Evolutionary conservation across 352 stramenopile species (phyloP), one percentile per base, ranked within the genome.

Genomic region (Thraustochytrium striatum): DNA sequence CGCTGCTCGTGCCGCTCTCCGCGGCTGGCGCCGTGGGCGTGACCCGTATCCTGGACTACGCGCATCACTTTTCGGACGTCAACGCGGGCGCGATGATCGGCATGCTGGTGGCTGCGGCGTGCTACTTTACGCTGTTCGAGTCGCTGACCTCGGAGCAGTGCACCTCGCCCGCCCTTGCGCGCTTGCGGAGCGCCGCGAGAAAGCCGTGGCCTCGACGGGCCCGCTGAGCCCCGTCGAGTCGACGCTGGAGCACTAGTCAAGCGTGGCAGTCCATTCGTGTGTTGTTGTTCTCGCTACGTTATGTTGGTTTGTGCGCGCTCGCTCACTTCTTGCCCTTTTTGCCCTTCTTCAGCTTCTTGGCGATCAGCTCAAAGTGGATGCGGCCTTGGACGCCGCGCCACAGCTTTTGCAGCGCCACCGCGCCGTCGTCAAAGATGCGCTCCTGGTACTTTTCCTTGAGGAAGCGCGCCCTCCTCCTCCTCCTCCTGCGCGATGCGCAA

Each of bases 261-360:
- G n/a, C n/a, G n/a, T n/a, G n/a, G n/a, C n/a, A n/a, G n/a, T n/a
- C n/a, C n/a, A n/a, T n/a, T n/a, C n/a, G n/a, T n/a, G n/a, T n/a
- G n/a, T n/a, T n/a, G n/a, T n/a, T n/a, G n/a, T n/a, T n/a, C n/a
- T n/a, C n/a, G n/a, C n/a, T n/a, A n/a, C n/a, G n/a, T n/a, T n/a
- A n/a, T n/a, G n/a, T n/a, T n/a, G n/a, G n/a, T n/a, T n/a, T n/a
- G 16, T 7, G 35, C 32, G n/a, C 39, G 38, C 53, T 9, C 8
- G 8, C 21, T 33, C 39, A 70, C 33, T 82, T 86, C 28, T 84
- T 87, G n/a, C 79, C 82, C 79, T 91, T 91, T 50, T 87, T 88
- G 78, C 87, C 87, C 81, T 85, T 83, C 57, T 93, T 94, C 73
- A 92, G 92, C 82, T 85, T 92, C 84, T 94, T 94, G 70, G 85